Evolutionary conservation across 2,329 filamentous ascomycete species (phyloP).

Genomic region (Penicillium sp.): DNA sequence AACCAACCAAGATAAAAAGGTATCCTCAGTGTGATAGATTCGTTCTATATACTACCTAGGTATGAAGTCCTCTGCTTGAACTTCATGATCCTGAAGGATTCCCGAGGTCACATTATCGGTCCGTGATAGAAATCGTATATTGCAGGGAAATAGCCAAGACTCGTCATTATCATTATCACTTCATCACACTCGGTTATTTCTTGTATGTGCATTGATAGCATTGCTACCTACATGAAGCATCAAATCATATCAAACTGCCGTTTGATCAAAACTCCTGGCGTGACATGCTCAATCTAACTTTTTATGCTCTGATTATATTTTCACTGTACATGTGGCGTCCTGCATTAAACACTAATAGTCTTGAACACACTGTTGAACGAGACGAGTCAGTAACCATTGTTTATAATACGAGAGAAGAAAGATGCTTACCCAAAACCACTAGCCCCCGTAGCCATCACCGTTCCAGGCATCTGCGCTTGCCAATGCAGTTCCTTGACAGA

Average conservation of each 20-base stretch:
- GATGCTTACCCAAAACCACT: slow-evolving; percentile 65
- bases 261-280: background rate
- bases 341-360: slow-evolving; percentile 53
- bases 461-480: slow-evolving; percentile 93
- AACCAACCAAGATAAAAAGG: no score
- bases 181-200: background rate
- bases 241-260: background rate
- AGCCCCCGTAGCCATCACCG: slow-evolving; percentile 83
- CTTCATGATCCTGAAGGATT: no score
- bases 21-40: no score
- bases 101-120: no score
- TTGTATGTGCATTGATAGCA: slow-evolving; percentile 10
- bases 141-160: background rate
- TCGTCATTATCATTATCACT: background rate
- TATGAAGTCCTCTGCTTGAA: no score
- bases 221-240: slow-evolving; percentile 6
- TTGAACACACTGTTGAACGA: slow-evolving; percentile 18
- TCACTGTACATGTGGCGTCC: background rate
- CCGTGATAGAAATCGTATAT: no score
- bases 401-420: background rate
- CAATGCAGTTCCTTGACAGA: slow-evolving; percentile 95
- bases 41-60: no score
- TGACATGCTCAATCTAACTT: background rate
- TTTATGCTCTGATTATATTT: background rate
- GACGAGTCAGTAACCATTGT: background rate